These are phyloP conservation scores for Amoebophrya sp. DNA, from an alignment of 169 alveolate species.

Conservation along the genomic window DNA sequence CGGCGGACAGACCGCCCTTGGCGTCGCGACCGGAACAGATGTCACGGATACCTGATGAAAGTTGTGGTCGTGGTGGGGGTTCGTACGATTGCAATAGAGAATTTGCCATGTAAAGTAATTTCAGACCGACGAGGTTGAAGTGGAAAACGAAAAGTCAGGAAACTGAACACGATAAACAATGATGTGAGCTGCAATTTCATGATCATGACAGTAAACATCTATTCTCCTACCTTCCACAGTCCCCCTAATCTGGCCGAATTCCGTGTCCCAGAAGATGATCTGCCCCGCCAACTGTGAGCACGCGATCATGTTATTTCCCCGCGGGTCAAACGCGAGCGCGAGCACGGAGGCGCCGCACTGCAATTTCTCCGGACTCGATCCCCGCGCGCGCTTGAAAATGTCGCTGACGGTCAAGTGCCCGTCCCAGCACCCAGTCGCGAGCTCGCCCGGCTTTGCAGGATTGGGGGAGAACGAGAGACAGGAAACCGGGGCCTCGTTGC, in stretches of 20 bases:
- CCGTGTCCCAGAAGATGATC: slow-evolving; percentile 55
- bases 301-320: slow-evolving; percentile 72
- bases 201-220: background rate
- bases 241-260: slow-evolving; percentile 47
- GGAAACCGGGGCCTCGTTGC: slow-evolving; percentile 81
- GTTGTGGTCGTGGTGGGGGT: background rate
- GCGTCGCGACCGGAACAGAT: background rate
- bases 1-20: slow-evolving; percentile 23
- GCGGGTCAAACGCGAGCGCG: slow-evolving; percentile 66
- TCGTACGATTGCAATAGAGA: background rate
- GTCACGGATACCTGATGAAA: slow-evolving; percentile 10
- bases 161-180: no score
- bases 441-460: slow-evolving; percentile 56
- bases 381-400: slow-evolving; percentile 53
- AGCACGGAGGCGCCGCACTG: slow-evolving; percentile 67
- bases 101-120: background rate
- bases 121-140: background rate
- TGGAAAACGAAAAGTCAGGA: background rate
- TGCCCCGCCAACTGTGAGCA: slow-evolving; percentile 55
- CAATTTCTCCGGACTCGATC: slow-evolving; percentile 72
- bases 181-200: background rate
- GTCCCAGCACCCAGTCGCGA: slow-evolving; percentile 87
- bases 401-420: slow-evolving; percentile 65
- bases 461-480: slow-evolving; percentile 64
- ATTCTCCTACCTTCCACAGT: slow-evolving; percentile 37